phyloP scores from a whole-genome alignment of 2,329 filamentous ascomycete species.

The Scedosporium dehoogii region DNA sequence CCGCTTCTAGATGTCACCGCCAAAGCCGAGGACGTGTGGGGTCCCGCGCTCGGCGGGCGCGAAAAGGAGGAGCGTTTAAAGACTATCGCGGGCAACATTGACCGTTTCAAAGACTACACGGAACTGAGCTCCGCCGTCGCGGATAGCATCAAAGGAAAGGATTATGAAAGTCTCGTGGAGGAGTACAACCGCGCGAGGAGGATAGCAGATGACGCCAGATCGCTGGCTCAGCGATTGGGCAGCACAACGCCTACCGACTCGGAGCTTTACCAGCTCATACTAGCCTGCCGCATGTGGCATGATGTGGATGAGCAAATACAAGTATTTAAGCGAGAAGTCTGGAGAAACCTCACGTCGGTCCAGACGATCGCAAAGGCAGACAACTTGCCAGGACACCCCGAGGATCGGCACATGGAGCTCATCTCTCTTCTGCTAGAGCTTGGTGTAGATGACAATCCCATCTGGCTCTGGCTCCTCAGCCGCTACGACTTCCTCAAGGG shows the following conservation, averaged over 20 bases:
- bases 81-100: slow-evolving; percentile 62
- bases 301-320: slow-evolving; percentile 85
- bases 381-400: slow-evolving; percentile 41
- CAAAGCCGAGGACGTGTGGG: slow-evolving; percentile 97
- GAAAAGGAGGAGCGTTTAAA: slow-evolving; percentile 87
- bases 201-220: slow-evolving; percentile 68
- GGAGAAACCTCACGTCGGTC: slow-evolving; percentile 66
- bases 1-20: slow-evolving; percentile 83
- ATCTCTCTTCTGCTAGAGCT: slow-evolving; percentile 85
- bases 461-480: slow-evolving; percentile 91
- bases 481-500: slow-evolving; percentile 82
- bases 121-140: slow-evolving; percentile 69
- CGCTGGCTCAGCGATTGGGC: slow-evolving; percentile 48
- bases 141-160: slow-evolving; percentile 80
- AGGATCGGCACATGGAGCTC: slow-evolving; percentile 83
- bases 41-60: slow-evolving; percentile 79
- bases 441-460: slow-evolving; percentile 90
- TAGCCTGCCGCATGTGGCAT: slow-evolving; percentile 90
- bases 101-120: slow-evolving; percentile 71
- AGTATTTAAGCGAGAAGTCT: slow-evolving; percentile 78
- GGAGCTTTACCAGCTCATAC: slow-evolving; percentile 75
- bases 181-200: slow-evolving; percentile 76
- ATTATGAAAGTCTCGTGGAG: slow-evolving; percentile 80
- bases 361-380: slow-evolving; percentile 47
- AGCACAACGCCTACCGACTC: slow-evolving; percentile 54